Evolutionary conservation across 768 basidiomycete genomes (phyloP), one percentile per base, ranked within the genome.

Genomic region (Serendipita vermifera): DNA sequence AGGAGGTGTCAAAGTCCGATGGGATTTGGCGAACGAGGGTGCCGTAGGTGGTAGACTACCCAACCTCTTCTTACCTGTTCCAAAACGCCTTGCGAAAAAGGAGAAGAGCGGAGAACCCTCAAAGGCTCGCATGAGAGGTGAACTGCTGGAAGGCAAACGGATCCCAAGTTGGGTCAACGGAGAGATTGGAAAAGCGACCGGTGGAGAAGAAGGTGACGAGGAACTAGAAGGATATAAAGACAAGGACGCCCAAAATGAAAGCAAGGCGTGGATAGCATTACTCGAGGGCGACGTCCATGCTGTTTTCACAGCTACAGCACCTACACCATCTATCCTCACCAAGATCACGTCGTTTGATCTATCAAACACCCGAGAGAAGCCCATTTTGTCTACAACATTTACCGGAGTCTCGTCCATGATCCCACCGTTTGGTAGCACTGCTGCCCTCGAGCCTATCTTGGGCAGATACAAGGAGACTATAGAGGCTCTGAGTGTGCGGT

Each of bases 231-330:
- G 87, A 9, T 89, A 86, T 65, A 73, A 66, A 33, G 75, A 83
- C 60, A 71, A 75, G 43, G 67, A 69, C 17, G 72, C 82, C 22
- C 72, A 75, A 48, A 81, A 86, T 61, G 87, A 91, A 66, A 85
- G 85, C 61, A 75, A 80, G 38, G 87, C 88, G 1, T 91, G 88
- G 88, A 77, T 87, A 24, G 72, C 85, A 2, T 73, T 91, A 31
- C 76, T 91, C 36, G 85, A 91, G 66, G 81, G 81, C 33, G 71
- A 76, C 41, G 78, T 91, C 5, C 87, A 88, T 65, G 82, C 84
- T 60, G 83, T 85, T 11, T 66, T 91, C 38, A 38, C 60, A 38
- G 15, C 59, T 27, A 68, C 75, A 14, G 74, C 75, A 53, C 75
- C 80, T 0, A 55, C 67, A 2, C 70, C 74, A 0, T 71, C 75